Conservation (phyloP, 2,329 filamentous ascomycete genomes). For the Grosmannia serpens region DNA sequence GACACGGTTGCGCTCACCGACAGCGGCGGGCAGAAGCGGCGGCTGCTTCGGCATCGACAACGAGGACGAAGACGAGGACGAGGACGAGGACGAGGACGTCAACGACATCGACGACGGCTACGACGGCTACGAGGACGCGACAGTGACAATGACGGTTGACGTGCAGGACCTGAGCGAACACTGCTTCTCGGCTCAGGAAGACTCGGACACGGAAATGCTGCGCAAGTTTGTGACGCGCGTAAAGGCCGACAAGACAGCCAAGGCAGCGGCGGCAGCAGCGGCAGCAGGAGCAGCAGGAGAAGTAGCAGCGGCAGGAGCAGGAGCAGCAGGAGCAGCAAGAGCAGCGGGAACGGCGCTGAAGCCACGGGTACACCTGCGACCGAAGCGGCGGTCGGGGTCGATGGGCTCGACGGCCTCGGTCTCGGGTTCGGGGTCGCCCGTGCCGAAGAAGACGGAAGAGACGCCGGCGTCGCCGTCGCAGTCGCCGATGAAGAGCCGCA, state of each 20-base stretch:
- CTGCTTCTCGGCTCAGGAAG: constrained; percentile 15
- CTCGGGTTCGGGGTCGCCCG: constrained; percentile 17
- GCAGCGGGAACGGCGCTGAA: background rate
- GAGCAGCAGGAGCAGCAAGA: background rate
- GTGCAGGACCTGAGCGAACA: background rate
- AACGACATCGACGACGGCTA: background rate
- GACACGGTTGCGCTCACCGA: background rate
- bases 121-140: background rate
- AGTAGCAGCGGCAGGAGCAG: background rate
- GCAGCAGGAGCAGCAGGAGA: background rate
- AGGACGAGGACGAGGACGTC: background rate
- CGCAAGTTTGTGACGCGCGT: constrained; percentile 23
- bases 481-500: constrained; percentile 10
- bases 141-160: background rate
- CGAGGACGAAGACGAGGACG: background rate
- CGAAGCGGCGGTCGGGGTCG: constrained; percentile 18
- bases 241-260: constrained; percentile 21
- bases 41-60: background rate
- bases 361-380: background rate
- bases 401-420: constrained; percentile 16
- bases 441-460: constrained; percentile 12
- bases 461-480: background rate
- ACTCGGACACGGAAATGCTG: constrained; percentile 23
- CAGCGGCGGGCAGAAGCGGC: background rate
- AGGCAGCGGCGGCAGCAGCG: constrained; percentile 17